phyloP scores from a whole-genome alignment of 1,284 basidiomycete species.

The Ceratorhiza oryzae-sativae region DNA sequence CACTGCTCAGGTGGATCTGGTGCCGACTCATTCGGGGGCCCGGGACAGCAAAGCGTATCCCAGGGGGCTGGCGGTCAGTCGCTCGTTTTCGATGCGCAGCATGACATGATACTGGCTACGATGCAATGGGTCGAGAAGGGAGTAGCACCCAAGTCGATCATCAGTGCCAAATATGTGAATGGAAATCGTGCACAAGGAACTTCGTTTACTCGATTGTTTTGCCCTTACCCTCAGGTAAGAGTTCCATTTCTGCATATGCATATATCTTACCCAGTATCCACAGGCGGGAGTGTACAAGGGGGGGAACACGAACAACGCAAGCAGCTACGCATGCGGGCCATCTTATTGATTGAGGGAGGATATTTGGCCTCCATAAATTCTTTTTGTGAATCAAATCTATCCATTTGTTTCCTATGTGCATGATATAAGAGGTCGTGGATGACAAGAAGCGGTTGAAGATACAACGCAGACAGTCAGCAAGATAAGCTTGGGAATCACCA shows the following conservation, averaged over 20 bases:
- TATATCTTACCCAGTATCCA: background rate
- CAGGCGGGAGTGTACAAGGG: slow-evolving; percentile 16
- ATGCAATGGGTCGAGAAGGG: slow-evolving; percentile 36
- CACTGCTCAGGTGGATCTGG: slow-evolving; percentile 31
- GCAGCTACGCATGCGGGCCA: slow-evolving; percentile 11
- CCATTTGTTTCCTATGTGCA: no score
- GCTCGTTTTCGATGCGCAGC: background rate
- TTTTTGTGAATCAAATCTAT: no score
- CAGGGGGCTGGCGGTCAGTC: slow-evolving; percentile 18
- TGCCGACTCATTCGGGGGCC: slow-evolving; percentile 26
- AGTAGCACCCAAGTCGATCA: slow-evolving; percentile 18
- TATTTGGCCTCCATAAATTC: no score
- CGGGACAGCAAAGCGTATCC: background rate
- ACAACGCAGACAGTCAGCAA: no score
- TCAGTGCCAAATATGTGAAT: slow-evolving; percentile 13
- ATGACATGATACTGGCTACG: slow-evolving; percentile 23
- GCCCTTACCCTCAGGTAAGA: slow-evolving; percentile 31
- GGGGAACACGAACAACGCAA: slow-evolving; percentile 14
- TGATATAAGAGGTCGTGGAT: no score
- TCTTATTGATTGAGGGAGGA: background rate
- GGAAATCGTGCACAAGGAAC: slow-evolving; percentile 6
- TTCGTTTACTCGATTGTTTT: slow-evolving; percentile 28
- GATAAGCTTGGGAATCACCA: no score
- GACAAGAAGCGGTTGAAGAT: no score
- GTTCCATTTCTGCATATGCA: no score